phyloP scores from a whole-genome alignment of 1,139 yeast genomes.

The Pichia kudriavzevii region DNA sequence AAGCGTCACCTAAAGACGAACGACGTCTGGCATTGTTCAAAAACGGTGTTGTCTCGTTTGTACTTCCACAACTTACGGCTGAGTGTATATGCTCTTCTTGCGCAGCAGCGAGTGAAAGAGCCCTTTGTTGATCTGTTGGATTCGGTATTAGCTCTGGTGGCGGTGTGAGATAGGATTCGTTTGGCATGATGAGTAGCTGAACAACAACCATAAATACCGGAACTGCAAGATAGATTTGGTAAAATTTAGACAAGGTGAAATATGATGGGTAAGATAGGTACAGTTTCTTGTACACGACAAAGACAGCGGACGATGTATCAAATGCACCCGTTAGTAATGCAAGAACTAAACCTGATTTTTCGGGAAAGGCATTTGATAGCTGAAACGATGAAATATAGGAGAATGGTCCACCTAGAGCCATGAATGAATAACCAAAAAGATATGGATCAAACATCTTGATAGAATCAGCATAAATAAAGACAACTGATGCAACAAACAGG shows the following conservation, averaged over 20 bases:
- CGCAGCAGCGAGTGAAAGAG: slow-evolving; percentile 22
- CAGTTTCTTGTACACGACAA: slow-evolving; percentile 39
- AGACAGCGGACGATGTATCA: slow-evolving; percentile 39
- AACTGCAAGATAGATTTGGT: slow-evolving; percentile 40
- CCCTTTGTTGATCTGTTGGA: slow-evolving; percentile 23
- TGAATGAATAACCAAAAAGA: slow-evolving; percentile 34
- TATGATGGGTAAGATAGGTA: slow-evolving; percentile 29
- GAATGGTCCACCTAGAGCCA: slow-evolving; percentile 43
- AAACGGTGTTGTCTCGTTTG: slow-evolving; percentile 8
- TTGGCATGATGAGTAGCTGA: slow-evolving; percentile 47
- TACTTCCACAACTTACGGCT: slow-evolving; percentile 1
- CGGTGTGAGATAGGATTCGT: slow-evolving; percentile 36
- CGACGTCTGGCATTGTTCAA: slow-evolving; percentile 20
- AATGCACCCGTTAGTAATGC: slow-evolving; percentile 41
- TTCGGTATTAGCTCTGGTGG: slow-evolving; percentile 28
- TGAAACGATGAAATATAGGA: slow-evolving; percentile 40
- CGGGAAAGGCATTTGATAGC: slow-evolving; percentile 40
- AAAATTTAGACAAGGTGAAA: slow-evolving; percentile 33
- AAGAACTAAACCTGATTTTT: slow-evolving; percentile 36
- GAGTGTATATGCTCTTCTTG: slow-evolving; percentile 20
- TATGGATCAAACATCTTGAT: slow-evolving; percentile 33
- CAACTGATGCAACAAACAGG: slow-evolving; percentile 36
- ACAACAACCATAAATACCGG: slow-evolving; percentile 45
- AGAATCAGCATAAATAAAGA: slow-evolving; percentile 30
- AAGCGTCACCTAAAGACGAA: slow-evolving; percentile 31